Evolutionary conservation across 176 grass and related monocot genomes (phyloP).

Genomic region (Elaeis guineensis): DNA sequence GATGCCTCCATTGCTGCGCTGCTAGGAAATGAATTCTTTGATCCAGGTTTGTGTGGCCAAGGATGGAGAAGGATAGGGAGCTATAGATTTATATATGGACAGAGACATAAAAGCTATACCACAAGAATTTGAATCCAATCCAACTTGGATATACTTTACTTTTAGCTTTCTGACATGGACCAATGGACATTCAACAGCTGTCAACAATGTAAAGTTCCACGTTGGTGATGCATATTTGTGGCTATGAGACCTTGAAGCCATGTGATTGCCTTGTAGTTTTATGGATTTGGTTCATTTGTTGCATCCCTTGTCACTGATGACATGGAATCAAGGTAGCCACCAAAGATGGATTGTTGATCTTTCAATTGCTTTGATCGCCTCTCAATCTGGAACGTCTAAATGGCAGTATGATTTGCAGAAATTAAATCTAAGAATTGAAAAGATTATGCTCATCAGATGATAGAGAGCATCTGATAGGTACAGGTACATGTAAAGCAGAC

Average conservation of each 20-base stretch:
- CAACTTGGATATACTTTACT: conserved; percentile 26
- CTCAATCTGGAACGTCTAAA: no score
- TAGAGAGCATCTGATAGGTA: no score
- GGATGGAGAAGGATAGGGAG: background rate
- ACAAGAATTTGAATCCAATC: conserved; percentile 26
- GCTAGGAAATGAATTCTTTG: background rate
- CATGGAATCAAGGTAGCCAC: no score
- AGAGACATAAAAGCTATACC: conserved; percentile 17
- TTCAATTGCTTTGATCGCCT: no score
- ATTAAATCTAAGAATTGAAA: no score
- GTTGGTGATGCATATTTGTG: conserved; percentile 11
- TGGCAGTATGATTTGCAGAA: no score
- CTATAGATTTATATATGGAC: background rate
- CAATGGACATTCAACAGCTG: conserved; percentile 5
- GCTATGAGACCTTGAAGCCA: no score
- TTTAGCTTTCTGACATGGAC: conserved; percentile 14
- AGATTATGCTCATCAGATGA: no score
- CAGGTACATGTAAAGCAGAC: no score
- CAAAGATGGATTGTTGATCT: no score
- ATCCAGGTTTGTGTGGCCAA: background rate
- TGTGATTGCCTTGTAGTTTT: background rate
- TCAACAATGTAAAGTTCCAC: background rate
- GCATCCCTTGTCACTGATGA: background rate
- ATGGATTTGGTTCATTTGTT: conserved; percentile 8
- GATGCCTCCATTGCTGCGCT: conserved; percentile 35